Evolutionary conservation across 345 rosid genomes (phyloP).

Genomic region (Trapa incisa): DNA sequence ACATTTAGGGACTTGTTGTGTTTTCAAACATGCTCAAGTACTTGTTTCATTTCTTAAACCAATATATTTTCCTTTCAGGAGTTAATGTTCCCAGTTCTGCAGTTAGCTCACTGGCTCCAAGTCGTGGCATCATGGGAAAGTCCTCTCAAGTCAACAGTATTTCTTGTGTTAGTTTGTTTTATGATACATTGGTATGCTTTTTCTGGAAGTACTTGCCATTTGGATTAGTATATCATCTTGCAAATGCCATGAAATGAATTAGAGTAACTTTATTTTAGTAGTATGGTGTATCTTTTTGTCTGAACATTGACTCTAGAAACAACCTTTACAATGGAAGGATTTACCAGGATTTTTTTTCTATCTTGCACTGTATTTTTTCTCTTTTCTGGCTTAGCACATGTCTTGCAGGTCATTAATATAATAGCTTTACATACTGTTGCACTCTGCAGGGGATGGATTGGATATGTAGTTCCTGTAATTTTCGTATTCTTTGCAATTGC

Average conservation of each 20-base stretch:
- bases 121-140: slow-evolving; percentile 61
- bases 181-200: slow-evolving; percentile 29
- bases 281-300: background rate
- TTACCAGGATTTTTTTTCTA: background rate
- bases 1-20: background rate
- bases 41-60: background rate
- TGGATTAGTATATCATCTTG: background rate
- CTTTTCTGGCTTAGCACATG: too few relatives aligned
- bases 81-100: slow-evolving; percentile 53
- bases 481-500: slow-evolving; percentile 35
- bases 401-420: background rate
- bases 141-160: slow-evolving; percentile 47
- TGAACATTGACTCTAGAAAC: background rate
- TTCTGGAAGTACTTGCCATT: background rate
- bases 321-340: background rate
- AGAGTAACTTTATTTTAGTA: background rate
- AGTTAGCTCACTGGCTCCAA: slow-evolving; percentile 30
- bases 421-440: slow-evolving; percentile 8
- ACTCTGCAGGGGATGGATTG: slow-evolving; percentile 60
- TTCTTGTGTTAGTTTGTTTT: slow-evolving; percentile 33
- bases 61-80: slow-evolving; percentile 28
- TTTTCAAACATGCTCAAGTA: background rate
- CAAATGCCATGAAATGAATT: too few relatives aligned
- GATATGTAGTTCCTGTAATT: slow-evolving; percentile 42
- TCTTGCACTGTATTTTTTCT: background rate